These are phyloP conservation scores for Colletotrichum sp. DNA, from an alignment of 2,329 filamentous ascomycete species.

Conservation along the genomic window DNA sequence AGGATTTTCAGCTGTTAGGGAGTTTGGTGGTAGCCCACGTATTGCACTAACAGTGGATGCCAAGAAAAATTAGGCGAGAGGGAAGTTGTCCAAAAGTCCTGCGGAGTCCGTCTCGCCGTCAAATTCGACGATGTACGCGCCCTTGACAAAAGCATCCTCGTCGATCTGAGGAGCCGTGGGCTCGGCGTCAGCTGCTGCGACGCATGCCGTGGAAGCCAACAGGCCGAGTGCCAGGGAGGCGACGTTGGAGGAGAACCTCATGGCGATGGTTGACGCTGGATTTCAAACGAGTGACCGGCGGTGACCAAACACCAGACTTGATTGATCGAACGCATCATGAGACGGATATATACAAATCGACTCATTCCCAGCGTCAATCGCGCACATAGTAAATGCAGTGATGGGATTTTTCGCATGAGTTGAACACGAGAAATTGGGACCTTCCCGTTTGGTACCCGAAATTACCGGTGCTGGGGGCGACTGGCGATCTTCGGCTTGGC, in stretches of 20 bases:
- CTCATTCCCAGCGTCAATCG: not conserved
- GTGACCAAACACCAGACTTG: not conserved
- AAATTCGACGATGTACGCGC: constrained; percentile 30
- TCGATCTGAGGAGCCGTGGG: not conserved
- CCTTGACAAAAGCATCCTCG: constrained; percentile 18
- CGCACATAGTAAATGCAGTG: not conserved
- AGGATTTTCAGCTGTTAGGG: too few species aligned
- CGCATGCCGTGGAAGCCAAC: not conserved
- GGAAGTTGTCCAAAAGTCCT: constrained; percentile 21
- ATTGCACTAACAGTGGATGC: too few species aligned
- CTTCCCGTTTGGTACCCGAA: constrained; percentile 4
- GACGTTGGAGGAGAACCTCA: constrained; percentile 4
- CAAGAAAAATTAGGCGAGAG: too few species aligned
- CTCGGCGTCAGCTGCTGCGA: not conserved
- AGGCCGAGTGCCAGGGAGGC: not conserved
- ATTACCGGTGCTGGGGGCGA: not conserved
- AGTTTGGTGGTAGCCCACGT: too few species aligned
- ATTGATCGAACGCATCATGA: not conserved
- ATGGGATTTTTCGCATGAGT: not conserved
- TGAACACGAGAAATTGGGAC: constrained; percentile 16
- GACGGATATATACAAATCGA: not conserved
- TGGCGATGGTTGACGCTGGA: constrained; percentile 1
- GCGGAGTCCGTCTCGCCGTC: constrained; percentile 16
- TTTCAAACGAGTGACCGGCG: not conserved
- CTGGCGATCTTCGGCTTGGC: not conserved